Evolutionary conservation across 352 stramenopile genomes (phyloP).

Genomic region (Phytopythium helicoides): DNA sequence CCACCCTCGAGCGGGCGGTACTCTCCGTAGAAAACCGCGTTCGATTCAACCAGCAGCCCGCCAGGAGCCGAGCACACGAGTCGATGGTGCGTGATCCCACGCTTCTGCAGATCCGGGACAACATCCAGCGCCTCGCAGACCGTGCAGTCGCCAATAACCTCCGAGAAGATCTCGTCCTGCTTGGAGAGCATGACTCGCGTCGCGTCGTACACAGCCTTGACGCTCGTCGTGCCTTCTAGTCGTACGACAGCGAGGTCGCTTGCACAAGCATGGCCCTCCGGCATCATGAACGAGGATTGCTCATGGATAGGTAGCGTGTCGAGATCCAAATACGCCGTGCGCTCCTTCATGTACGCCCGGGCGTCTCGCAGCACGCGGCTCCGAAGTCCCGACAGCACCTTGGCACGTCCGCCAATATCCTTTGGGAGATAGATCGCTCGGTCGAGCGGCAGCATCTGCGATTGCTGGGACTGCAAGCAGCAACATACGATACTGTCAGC

Average conservation of each 20-base stretch:
- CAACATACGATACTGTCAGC: no score
- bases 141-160: conserved; percentile 4
- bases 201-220: no score
- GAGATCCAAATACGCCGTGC: conserved; percentile 15
- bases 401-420: conserved; percentile 9
- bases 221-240: no score
- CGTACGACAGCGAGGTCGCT: no score
- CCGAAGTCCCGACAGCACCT: conserved; percentile 12
- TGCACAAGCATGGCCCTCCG: no score
- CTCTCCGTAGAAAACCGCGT: no score
- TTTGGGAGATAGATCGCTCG: conserved; percentile 18
- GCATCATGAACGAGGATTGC: no score
- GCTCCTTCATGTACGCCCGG: conserved; percentile 23
- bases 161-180: no score
- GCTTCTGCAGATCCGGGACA: conserved; percentile 1
- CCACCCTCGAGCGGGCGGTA: no score
- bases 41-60: conserved; percentile 27
- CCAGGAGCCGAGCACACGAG: conserved; percentile 23
- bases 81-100: conserved; percentile 18
- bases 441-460: conserved; percentile 25
- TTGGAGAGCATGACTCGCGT: background rate
- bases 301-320: no score
- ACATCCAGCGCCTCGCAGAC: conserved; percentile 21
- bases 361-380: conserved; percentile 19
- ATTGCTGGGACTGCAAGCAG: no score